A percentile compares a stretch with the other conserved stretches of the same genome.
These are phyloP conservation scores for Flaveria floridana DNA, from an alignment of 140 eudicot genomes.

Conservation along the genomic window DNA sequence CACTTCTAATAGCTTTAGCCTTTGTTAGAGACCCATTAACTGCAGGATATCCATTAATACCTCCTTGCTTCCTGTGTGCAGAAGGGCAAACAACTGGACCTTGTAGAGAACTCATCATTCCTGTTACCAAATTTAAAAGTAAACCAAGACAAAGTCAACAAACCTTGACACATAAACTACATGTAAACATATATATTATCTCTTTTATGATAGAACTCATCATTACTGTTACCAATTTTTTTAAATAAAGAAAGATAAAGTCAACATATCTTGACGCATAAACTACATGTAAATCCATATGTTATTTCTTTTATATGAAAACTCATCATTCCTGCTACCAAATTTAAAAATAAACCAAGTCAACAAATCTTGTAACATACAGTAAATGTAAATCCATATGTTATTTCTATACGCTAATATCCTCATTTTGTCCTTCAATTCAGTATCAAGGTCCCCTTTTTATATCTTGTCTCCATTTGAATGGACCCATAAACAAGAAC, in stretches of 20 bases:
- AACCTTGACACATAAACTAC: background rate
- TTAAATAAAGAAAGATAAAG: background rate
- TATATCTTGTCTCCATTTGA: background rate
- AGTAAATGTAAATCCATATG: too few species aligned
- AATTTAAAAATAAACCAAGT: too few species aligned
- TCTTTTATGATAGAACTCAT: too few species aligned
- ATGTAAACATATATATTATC: background rate
- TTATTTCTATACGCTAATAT: background rate
- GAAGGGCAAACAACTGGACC: constrained; percentile 70
- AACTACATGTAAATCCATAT: too few species aligned
- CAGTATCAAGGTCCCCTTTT: background rate
- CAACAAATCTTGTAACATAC: too few species aligned
- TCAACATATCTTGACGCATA: too few species aligned
- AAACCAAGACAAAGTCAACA: background rate
- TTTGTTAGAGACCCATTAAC: constrained; percentile 41
- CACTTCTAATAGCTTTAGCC: constrained; percentile 49
- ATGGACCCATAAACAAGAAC: background rate
- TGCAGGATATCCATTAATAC: constrained; percentile 32
- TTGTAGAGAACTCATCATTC: constrained; percentile 66
- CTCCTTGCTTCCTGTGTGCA: constrained; percentile 53
- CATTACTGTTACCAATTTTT: too few species aligned
- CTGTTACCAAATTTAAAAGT: constrained; percentile 18
- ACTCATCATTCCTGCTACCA: too few species aligned
- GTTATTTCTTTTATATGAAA: too few species aligned
- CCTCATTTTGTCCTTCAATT: background rate